These are phyloP conservation scores for Metschnikowia bowlesiae DNA, from an alignment of 805 yeast species.

Conservation along the genomic window DNA sequence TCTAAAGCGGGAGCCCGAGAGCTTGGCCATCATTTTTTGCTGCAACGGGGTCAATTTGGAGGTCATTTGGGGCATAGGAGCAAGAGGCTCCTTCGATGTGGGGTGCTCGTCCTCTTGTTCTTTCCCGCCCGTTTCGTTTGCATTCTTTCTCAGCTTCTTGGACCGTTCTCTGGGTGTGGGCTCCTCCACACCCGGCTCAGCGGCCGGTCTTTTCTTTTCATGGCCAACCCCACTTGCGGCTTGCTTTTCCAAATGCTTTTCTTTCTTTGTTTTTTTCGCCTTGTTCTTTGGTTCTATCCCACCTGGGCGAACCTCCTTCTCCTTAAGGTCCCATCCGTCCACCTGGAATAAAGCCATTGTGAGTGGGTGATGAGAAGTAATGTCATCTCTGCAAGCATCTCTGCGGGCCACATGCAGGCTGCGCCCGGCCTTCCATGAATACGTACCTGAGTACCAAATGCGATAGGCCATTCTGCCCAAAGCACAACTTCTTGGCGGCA, in stretches of 20 bases:
- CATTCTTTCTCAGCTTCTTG: neutral
- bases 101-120: neutral
- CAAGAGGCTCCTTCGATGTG: slow-evolving; percentile 9
- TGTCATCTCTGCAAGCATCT: slow-evolving; percentile 1
- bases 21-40: slow-evolving; percentile 90
- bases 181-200: slow-evolving; percentile 1
- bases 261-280: slow-evolving; percentile 18
- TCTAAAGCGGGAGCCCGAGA: slow-evolving; percentile 91
- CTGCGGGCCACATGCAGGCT: neutral
- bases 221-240: slow-evolving; percentile 8
- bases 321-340: slow-evolving; percentile 75
- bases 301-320: slow-evolving; percentile 47
- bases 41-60: slow-evolving; percentile 77
- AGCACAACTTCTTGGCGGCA: too few species aligned
- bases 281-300: slow-evolving; percentile 26
- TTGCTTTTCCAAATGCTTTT: slow-evolving; percentile 7
- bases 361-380: neutral
- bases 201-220: slow-evolving; percentile 7
- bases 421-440: too few species aligned
- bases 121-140: neutral
- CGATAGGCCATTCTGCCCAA: too few species aligned
- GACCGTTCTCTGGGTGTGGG: neutral
- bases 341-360: slow-evolving; percentile 70
- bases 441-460: too few species aligned
- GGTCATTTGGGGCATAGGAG: slow-evolving; percentile 17